Conservation (phyloP, 1,284 basidiomycete species). For the Megacollybia platyphylla region DNA sequence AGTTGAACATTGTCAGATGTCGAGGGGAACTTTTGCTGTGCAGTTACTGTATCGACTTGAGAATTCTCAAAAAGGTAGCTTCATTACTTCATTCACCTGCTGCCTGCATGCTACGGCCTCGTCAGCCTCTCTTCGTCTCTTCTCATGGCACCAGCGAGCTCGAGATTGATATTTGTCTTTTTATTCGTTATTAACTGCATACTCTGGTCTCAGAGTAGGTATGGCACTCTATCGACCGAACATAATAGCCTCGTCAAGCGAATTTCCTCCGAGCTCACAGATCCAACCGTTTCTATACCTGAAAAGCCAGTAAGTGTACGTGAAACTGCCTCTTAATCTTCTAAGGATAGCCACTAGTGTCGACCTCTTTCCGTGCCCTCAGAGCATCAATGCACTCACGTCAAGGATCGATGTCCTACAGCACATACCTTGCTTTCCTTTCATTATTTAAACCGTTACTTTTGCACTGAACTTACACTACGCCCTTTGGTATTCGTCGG, state of each 20-base stretch:
- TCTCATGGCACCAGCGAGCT: constrained; percentile 18
- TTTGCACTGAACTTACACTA: constrained; percentile 39
- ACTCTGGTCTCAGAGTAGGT: constrained; percentile 55
- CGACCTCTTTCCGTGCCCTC: constrained; percentile 40
- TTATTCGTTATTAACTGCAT: constrained; percentile 40
- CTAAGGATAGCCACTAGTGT: constrained; percentile 28
- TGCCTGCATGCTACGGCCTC: too few species aligned
- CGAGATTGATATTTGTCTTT: constrained; percentile 36
- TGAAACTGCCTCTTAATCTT: constrained; percentile 10
- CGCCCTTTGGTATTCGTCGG: constrained; percentile 49
- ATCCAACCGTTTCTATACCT: constrained; percentile 11
- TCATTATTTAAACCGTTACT: constrained; percentile 57
- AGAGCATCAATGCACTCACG: constrained; percentile 54
- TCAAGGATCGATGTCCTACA: constrained; percentile 35
- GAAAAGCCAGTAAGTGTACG: constrained; percentile 11
- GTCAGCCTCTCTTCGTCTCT: too few species aligned
- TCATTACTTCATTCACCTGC: too few species aligned
- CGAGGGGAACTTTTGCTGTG: too few species aligned
- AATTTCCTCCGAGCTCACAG: constrained; percentile 21
- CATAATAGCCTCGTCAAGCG: constrained; percentile 25
- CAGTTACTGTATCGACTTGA: too few species aligned
- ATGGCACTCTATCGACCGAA: constrained; percentile 20
- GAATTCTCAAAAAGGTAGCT: too few species aligned
- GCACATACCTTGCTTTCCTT: constrained; percentile 57
- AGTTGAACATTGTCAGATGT: too few species aligned